Base-by-base conservation (phyloP, 2,329 filamentous ascomycete species). In the Aspergillus awamori region DNA sequence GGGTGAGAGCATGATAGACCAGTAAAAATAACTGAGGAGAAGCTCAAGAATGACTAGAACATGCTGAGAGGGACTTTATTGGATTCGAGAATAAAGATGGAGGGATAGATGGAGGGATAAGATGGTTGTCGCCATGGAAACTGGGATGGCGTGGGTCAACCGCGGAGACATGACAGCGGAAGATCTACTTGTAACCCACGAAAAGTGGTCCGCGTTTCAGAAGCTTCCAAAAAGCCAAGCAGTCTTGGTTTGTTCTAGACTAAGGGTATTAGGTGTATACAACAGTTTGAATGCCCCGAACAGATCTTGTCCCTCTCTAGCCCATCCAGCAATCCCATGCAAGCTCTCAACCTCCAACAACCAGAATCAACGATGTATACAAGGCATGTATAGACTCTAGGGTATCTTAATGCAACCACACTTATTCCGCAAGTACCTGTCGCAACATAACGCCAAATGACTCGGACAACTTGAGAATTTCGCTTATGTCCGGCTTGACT, bases 361-460 rank as follows among this genome's bases (percentile, higher is more conserved):
- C 28, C 17, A 36, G n/a, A 41, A 58, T 10, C 43, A 61, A 41
- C 43, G 26, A 45, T 51, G 43, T 55, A 39, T 57, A 53, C 30
- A 33, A 58, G 48, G 24, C 47, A 41, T 53, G 51, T 57, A 57
- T 58, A 54, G 51, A 59, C 59, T 55, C 26, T 36, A 60, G 63
- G 65, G 65, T 67, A 68, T 69, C 62, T 59, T 36, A 60, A 59
- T 60, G 53, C 39, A 24, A 47, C 26, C 41, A 24, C 54, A 30
- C 39, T 56, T 84, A 94, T 70, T 91, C 86, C 26, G 92, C 91
- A 71, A 97, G 81, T 43, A 96, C 92, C 70, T 87, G 84, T 68
- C 93, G 86, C 72, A 97, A 78, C 90, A 96, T 95, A 54, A 85
- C 81, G 73, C 94, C 77, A 76, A 97, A 97, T 64, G 89, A 88